phyloP scores from a whole-genome alignment of 495 filamentous ascomycete species.

The Aspergillus nidulans region DNA sequence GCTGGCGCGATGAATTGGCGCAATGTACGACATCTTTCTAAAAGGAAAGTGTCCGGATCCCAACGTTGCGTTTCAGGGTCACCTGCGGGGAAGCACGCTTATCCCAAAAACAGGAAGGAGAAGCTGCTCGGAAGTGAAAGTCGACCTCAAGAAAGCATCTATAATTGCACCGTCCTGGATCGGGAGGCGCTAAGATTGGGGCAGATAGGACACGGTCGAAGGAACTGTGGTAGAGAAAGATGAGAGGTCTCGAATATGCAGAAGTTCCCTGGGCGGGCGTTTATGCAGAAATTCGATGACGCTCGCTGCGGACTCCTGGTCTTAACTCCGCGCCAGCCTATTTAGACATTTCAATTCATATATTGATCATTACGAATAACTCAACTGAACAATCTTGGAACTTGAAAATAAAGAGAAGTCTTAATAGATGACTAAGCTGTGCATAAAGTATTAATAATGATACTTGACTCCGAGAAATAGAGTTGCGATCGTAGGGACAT shows the following conservation, averaged over 20 bases:
- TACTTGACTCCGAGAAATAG: background rate
- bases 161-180: background rate
- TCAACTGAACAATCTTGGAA: too few species aligned
- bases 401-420: too few species aligned
- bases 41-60: background rate
- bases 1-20: conserved; percentile 87
- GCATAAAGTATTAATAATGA: background rate
- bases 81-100: conserved; percentile 12
- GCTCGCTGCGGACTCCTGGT: conserved; percentile 3
- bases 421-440: background rate
- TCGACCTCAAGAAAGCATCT: background rate
- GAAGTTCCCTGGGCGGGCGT: background rate
- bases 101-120: background rate
- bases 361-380: too few species aligned
- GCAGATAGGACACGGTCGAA: background rate
- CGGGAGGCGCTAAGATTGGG: background rate
- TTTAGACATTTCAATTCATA: background rate
- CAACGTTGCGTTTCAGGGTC: background rate
- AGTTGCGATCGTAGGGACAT: conserved; percentile 6
- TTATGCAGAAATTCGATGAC: conserved; percentile 11
- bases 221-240: background rate
- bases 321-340: conserved; percentile 6
- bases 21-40: conserved; percentile 82
- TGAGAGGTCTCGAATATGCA: background rate
- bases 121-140: background rate